These are phyloP conservation scores for Geranium brycei DNA, from an alignment of 345 rosid genomes.

Conservation along the genomic window DNA sequence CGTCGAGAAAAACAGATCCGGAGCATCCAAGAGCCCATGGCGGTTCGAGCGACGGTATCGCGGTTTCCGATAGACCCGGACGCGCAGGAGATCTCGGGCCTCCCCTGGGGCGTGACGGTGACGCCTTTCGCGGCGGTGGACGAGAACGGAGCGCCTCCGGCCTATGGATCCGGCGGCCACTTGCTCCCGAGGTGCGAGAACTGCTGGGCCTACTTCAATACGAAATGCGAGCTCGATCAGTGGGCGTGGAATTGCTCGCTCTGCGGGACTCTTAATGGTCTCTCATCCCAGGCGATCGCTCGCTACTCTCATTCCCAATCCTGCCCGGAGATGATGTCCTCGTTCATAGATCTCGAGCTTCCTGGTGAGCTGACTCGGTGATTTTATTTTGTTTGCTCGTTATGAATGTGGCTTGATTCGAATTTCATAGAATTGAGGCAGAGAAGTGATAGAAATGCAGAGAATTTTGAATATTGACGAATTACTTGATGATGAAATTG, in stretches of 20 bases:
- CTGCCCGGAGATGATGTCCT: conserved; percentile 73
- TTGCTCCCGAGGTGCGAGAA: conserved; percentile 84
- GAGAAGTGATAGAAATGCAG: background rate
- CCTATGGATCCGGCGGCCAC: conserved; percentile 70
- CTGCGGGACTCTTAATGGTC: conserved; percentile 83
- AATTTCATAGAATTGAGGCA: background rate
- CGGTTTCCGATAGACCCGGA: conserved; percentile 75
- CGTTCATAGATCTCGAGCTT: conserved; percentile 86
- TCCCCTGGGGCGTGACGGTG: conserved; percentile 87
- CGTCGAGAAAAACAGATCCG: conserved; percentile 3
- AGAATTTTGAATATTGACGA: background rate
- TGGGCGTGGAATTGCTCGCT: conserved; percentile 95
- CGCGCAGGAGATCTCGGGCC: conserved; percentile 66
- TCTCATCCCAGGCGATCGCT: conserved; percentile 54
- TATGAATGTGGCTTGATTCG: background rate
- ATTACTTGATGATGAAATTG: too few species aligned
- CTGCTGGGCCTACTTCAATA: conserved; percentile 86
- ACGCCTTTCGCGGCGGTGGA: conserved; percentile 81
- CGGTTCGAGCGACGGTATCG: conserved; percentile 66
- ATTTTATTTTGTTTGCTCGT: background rate
- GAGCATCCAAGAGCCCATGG: conserved; percentile 28
- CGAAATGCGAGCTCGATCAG: conserved; percentile 87
- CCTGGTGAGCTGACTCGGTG: conserved; percentile 32
- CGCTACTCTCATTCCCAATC: conserved; percentile 74
- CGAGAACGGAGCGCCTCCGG: conserved; percentile 68